Percentiles rank a stretch among this genome's conserved stretches.
Evolutionary conservation across 1,284 basidiomycete species (phyloP).

Genomic region (Amylostereum areolatum): DNA sequence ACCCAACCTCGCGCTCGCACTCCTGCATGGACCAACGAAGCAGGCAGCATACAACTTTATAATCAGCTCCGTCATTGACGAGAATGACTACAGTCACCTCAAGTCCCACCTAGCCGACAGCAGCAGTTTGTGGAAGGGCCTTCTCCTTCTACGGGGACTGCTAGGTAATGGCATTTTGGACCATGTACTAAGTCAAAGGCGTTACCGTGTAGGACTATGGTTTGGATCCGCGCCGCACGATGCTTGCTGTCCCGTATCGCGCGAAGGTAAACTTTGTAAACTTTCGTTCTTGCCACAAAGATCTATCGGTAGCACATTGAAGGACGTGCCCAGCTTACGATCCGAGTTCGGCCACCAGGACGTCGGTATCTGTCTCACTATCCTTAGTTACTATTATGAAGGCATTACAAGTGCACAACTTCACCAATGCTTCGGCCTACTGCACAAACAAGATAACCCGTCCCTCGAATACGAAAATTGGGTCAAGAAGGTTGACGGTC

Average conservation of each 20-base stretch:
- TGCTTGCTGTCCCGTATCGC: conserved; percentile 47
- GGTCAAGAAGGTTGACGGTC: conserved; percentile 18
- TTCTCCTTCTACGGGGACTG: conserved; percentile 39
- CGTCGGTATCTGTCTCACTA: conserved; percentile 40
- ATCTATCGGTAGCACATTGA: too few species aligned
- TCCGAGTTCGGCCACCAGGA: conserved; percentile 58
- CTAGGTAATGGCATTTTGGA: conserved; percentile 34
- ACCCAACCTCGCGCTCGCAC: too few species aligned
- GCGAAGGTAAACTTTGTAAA: conserved; percentile 28
- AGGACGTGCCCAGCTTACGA: conserved; percentile 38
- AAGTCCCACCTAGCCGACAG: too few species aligned
- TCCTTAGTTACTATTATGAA: conserved; percentile 45
- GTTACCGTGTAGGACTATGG: conserved; percentile 55
- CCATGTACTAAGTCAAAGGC: conserved; percentile 33
- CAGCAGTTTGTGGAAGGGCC: conserved; percentile 21
- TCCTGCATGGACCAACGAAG: too few species aligned
- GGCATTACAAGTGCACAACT: conserved; percentile 39
- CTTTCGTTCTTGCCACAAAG: too few species aligned
- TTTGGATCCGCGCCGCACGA: conserved; percentile 34
- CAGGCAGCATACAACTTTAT: too few species aligned
- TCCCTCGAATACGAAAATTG: conserved; percentile 36
- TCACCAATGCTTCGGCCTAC: conserved; percentile 30
- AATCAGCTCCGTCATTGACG: too few species aligned
- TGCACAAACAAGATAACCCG: conserved; percentile 41
- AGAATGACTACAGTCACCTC: too few species aligned